Evolutionary conservation across 257 asterid species (phyloP).

Genomic region (Knoxia roxburghii): DNA sequence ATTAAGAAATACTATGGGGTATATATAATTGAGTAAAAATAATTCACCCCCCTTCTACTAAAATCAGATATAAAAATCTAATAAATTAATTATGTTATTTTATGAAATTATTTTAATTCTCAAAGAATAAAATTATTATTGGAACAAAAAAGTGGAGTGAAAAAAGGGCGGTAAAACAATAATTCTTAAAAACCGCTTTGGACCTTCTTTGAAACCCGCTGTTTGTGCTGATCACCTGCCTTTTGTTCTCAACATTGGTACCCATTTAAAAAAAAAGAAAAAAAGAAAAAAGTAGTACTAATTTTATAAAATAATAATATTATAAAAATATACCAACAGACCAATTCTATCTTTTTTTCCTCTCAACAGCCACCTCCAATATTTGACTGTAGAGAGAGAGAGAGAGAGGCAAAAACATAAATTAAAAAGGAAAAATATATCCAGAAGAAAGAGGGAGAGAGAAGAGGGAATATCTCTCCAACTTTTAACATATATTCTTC

Average conservation of each 20-base stretch:
- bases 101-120: too few relatives aligned
- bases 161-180: too few relatives aligned
- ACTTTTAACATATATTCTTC: constrained; percentile 45
- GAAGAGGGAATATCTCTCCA: constrained; percentile 32
- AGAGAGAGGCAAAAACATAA: too few relatives aligned
- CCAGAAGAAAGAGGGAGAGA: constrained; percentile 16
- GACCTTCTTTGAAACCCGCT: constrained; percentile 30
- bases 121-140: too few relatives aligned
- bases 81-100: too few relatives aligned
- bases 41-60: too few relatives aligned
- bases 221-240: constrained; percentile 51
- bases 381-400: constrained; percentile 7
- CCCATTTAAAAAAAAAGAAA: not conserved
- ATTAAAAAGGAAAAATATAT: constrained; percentile 10
- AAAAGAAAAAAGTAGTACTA: not conserved
- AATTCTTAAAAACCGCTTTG: constrained; percentile 21
- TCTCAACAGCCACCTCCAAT: constrained; percentile 16
- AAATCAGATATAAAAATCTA: too few relatives aligned
- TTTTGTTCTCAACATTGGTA: constrained; percentile 13
- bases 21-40: too few relatives aligned
- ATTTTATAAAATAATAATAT: not conserved
- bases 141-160: too few relatives aligned
- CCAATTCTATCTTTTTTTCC: constrained; percentile 3
- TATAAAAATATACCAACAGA: not conserved
- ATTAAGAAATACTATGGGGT: too few relatives aligned